These are phyloP conservation scores for Nakataea oryzae DNA, from an alignment of 2,329 filamentous ascomycete genomes.

Conservation along the genomic window DNA sequence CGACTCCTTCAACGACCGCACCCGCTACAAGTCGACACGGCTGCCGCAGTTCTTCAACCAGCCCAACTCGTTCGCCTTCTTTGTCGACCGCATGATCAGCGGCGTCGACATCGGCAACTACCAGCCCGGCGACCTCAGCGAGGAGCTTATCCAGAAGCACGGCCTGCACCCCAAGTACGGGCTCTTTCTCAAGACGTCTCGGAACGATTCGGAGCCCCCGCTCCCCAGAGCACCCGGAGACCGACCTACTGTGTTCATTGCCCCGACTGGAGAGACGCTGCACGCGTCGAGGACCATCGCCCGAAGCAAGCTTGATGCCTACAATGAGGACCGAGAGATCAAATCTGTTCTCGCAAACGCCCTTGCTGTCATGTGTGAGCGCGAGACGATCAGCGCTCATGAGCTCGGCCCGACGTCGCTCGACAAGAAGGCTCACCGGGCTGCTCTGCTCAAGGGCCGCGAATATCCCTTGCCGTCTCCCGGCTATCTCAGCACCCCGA, in stretches of 20 bases:
- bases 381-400: conserved; percentile 13
- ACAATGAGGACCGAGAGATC: background rate
- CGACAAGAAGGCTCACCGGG: conserved; percentile 9
- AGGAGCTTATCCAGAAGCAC: conserved; percentile 36
- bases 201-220: conserved; percentile 31
- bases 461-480: background rate
- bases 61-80: conserved; percentile 42
- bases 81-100: conserved; percentile 42
- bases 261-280: conserved; percentile 33
- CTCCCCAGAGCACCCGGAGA: conserved; percentile 30
- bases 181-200: conserved; percentile 36
- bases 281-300: conserved; percentile 34
- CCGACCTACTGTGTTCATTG: conserved; percentile 37
- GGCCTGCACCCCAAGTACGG: conserved; percentile 42
- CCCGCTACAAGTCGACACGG: conserved; percentile 29
- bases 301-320: conserved; percentile 15
- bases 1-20: conserved; percentile 45
- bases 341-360: conserved; percentile 10
- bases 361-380: conserved; percentile 12
- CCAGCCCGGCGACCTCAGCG: conserved; percentile 38
- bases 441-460: conserved; percentile 7
- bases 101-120: conserved; percentile 41
- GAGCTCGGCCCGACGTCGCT: conserved; percentile 9
- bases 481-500: background rate
- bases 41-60: conserved; percentile 30